Percentiles rank a stretch among this genome's conserved stretches.
Conservation (phyloP, 192 early-diverging fungal species). For the Allomyces javanicus region DNA sequence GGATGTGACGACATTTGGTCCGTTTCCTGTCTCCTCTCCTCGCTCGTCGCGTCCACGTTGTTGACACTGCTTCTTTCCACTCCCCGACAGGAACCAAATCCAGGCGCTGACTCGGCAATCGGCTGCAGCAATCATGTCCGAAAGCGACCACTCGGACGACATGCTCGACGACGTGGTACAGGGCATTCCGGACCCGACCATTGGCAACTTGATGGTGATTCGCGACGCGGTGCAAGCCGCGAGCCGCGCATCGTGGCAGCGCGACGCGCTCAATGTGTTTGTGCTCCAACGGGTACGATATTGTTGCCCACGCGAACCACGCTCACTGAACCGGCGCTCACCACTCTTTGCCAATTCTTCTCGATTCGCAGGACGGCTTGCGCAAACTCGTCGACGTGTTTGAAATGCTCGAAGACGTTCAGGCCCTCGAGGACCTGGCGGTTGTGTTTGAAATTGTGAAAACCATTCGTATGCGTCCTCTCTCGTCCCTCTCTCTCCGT, state of each 20-base stretch:
- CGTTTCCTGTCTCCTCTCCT: background rate
- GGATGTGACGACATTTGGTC: background rate
- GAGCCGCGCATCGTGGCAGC: background rate
- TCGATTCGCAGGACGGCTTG: background rate
- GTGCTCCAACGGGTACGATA: background rate
- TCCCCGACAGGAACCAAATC: background rate
- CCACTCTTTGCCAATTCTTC: no score
- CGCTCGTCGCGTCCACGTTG: background rate
- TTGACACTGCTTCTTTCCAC: background rate
- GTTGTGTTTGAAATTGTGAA: background rate
- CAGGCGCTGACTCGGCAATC: background rate
- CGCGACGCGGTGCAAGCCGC: background rate
- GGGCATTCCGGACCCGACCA: background rate
- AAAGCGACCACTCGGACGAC: background rate
- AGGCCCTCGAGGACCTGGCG: background rate
- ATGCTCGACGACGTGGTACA: background rate
- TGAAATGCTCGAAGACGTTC: background rate
- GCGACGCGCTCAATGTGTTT: background rate
- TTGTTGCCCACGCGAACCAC: background rate
- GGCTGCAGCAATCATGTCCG: background rate
- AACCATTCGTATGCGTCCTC: background rate
- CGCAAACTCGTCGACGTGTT: background rate
- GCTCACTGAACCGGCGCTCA: no score
- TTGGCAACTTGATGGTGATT: background rate
- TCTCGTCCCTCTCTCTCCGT: background rate